Conservation (phyloP, 352 stramenopile species). For the Aphanomyces astaci region DNA sequence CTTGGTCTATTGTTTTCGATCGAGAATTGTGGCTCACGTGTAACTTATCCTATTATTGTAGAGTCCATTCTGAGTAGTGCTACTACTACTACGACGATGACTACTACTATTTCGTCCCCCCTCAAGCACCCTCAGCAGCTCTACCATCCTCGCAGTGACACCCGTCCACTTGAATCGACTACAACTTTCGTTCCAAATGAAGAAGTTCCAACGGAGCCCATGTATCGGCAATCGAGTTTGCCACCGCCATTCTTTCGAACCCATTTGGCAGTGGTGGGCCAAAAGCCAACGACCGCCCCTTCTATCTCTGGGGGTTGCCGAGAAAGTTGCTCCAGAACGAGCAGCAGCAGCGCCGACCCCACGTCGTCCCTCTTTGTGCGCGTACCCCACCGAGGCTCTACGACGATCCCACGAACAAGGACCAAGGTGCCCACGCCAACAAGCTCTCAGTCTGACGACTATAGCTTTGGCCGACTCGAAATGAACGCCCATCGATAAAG, state of each 20-base stretch:
- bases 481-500: neutral
- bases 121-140: too few relatives aligned
- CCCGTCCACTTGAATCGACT: too few relatives aligned
- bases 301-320: neutral
- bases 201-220: neutral
- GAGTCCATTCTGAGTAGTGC: too few relatives aligned
- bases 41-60: too few relatives aligned
- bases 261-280: neutral
- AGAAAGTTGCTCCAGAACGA: too few relatives aligned
- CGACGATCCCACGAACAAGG: neutral
- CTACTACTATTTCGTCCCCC: too few relatives aligned
- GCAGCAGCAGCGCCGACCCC: too few relatives aligned
- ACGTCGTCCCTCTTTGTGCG: too few relatives aligned
- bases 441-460: neutral
- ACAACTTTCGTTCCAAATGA: neutral
- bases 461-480: neutral
- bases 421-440: neutral
- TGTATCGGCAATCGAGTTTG: slow-evolving; percentile 12
- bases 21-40: too few relatives aligned
- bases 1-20: neutral
- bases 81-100: too few relatives aligned
- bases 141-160: too few relatives aligned
- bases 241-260: slow-evolving; percentile 14
- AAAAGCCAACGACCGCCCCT: neutral
- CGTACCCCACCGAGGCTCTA: too few relatives aligned